These are phyloP conservation scores for Podila epicladia DNA, from an alignment of 192 early-diverging fungal genomes.

Conservation along the genomic window DNA sequence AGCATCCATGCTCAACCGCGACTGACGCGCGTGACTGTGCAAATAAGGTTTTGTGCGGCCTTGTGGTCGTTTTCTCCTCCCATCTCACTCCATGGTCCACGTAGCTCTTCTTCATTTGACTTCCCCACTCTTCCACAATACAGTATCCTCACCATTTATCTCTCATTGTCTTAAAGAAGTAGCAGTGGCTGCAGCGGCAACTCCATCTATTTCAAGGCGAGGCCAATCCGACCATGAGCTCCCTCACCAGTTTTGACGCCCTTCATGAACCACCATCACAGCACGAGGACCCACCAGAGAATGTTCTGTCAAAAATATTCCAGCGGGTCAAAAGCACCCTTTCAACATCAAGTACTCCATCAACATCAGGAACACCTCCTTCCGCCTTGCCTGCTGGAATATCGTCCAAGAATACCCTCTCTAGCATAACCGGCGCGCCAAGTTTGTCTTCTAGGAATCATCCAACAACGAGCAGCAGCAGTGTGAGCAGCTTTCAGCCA, in stretches of 20 bases:
- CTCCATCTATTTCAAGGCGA: not conserved
- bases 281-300: slow-evolving; percentile 50
- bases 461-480: not conserved
- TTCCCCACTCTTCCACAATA: too few species aligned
- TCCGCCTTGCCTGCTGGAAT: not conserved
- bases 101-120: too few species aligned
- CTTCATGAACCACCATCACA: slow-evolving; percentile 45
- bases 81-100: too few species aligned
- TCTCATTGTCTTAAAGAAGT: too few species aligned
- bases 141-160: too few species aligned
- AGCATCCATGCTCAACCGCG: too few species aligned
- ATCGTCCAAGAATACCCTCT: not conserved
- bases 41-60: too few species aligned
- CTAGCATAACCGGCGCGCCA: not conserved
- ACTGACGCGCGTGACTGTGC: too few species aligned
- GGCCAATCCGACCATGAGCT: slow-evolving; percentile 14
- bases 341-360: slow-evolving; percentile 3
- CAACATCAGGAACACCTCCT: slow-evolving; percentile 1
- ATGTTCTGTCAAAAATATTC: slow-evolving; percentile 65
- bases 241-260: slow-evolving; percentile 43
- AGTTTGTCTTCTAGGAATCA: not conserved
- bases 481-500: not conserved
- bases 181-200: too few species aligned
- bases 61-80: too few species aligned
- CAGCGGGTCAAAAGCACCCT: slow-evolving; percentile 61